Percentiles rank a stretch among this genome's conserved stretches.
Evolutionary conservation across 345 rosid species (phyloP).

Genomic region (Sonneratia alba): DNA sequence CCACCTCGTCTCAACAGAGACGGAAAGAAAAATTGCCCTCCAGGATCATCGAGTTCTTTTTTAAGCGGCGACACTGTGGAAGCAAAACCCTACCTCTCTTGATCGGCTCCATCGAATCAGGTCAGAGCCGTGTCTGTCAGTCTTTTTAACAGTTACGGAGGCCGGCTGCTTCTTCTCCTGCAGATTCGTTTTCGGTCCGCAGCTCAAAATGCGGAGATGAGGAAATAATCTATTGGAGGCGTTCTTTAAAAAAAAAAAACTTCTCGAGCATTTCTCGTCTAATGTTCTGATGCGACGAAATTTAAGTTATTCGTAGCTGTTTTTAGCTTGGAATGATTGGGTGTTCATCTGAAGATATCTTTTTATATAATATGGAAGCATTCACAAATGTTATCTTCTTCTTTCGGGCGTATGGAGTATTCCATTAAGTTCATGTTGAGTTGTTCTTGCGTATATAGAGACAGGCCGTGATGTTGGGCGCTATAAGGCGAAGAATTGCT

Average conservation of each 20-base stretch:
- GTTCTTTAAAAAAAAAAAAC: not conserved
- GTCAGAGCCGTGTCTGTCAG: not conserved
- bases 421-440: not conserved
- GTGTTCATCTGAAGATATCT: too few relatives aligned
- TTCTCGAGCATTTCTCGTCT: too few relatives aligned
- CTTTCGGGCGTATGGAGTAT: not conserved
- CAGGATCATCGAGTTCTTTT: not conserved
- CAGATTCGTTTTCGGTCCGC: not conserved
- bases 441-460: slow-evolving; percentile 2
- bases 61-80: not conserved
- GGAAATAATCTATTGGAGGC: not conserved
- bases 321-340: too few relatives aligned
- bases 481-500: slow-evolving; percentile 14
- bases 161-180: not conserved
- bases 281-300: too few relatives aligned
- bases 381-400: not conserved
- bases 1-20: too few relatives aligned
- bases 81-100: not conserved
- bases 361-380: not conserved
- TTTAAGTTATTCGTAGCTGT: too few relatives aligned
- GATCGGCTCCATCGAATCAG: not conserved
- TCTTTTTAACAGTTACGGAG: not conserved
- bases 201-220: not conserved
- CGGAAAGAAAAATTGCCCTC: not conserved
- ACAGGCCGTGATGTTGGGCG: slow-evolving; percentile 12